Conservation (phyloP, 2,329 filamentous ascomycete genomes). For the Venturia effusa region DNA sequence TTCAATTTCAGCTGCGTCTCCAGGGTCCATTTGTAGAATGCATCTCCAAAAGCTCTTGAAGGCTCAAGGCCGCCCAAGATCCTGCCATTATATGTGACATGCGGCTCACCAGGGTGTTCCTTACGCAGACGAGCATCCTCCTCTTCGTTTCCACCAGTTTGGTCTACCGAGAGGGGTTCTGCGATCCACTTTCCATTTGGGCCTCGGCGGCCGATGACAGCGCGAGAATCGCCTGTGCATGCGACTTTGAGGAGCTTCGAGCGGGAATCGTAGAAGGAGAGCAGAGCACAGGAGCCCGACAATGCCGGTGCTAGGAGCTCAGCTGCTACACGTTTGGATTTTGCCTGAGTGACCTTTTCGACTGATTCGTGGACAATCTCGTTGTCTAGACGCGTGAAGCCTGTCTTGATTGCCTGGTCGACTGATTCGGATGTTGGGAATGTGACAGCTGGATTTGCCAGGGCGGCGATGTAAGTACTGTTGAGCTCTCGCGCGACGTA, state of each 20-base stretch:
- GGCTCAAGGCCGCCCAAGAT: slow-evolving; percentile 89
- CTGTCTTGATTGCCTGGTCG: slow-evolving; percentile 83
- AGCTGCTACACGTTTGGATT: slow-evolving; percentile 82
- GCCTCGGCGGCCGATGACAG: slow-evolving; percentile 74
- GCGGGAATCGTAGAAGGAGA: slow-evolving; percentile 89
- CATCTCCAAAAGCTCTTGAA: slow-evolving; percentile 89
- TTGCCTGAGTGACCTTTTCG: slow-evolving; percentile 77
- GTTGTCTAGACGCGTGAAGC: slow-evolving; percentile 78
- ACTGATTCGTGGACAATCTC: slow-evolving; percentile 94
- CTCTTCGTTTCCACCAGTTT: slow-evolving; percentile 80
- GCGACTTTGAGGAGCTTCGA: slow-evolving; percentile 85
- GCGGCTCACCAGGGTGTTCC: slow-evolving; percentile 79
- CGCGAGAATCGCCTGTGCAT: slow-evolving; percentile 92
- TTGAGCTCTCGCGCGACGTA: slow-evolving; percentile 92
- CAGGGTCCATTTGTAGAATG: slow-evolving; percentile 88
- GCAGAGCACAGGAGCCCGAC: slow-evolving; percentile 90
- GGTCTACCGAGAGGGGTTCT: slow-evolving; percentile 79
- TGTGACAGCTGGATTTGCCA: slow-evolving; percentile 44
- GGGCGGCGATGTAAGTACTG: slow-evolving; percentile 71
- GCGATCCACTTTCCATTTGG: slow-evolving; percentile 83
- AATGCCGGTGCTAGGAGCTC: slow-evolving; percentile 86
- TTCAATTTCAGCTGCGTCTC: slow-evolving; percentile 78
- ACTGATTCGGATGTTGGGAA: slow-evolving; percentile 69
- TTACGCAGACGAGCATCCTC: slow-evolving; percentile 74
- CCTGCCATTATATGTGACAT: slow-evolving; percentile 79